phyloP scores from a whole-genome alignment of 371 early-diverging fungal genomes.

The Apophysomyces trapeziformis region DNA sequence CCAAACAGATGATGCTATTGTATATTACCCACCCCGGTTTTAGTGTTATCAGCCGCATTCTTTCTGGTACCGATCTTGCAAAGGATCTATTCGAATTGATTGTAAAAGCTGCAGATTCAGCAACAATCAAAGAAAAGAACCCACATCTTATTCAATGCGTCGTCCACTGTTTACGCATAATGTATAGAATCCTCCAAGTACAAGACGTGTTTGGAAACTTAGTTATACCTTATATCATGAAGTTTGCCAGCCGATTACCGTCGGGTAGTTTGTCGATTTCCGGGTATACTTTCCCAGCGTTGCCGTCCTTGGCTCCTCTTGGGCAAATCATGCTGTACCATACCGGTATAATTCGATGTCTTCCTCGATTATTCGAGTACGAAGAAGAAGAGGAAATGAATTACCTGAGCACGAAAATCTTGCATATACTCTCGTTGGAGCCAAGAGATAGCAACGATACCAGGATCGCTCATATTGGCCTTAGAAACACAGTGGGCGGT shows the following conservation, averaged over 20 bases:
- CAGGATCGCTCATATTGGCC: slow-evolving; percentile 13
- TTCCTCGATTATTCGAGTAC: slow-evolving; percentile 68
- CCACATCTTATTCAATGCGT: slow-evolving; percentile 40
- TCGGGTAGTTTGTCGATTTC: slow-evolving; percentile 25
- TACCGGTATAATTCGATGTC: slow-evolving; percentile 66
- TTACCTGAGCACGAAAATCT: slow-evolving; percentile 65
- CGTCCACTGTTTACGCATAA: slow-evolving; percentile 61
- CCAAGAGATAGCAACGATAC: slow-evolving; percentile 9
- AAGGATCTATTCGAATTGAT: slow-evolving; percentile 67
- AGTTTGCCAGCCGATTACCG: slow-evolving; percentile 16
- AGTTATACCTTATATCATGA: slow-evolving; percentile 59
- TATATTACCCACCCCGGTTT: slow-evolving; percentile 79
- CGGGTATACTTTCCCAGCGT: slow-evolving; percentile 20
- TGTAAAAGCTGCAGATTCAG: slow-evolving; percentile 44
- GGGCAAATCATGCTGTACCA: slow-evolving; percentile 77
- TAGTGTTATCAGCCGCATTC: slow-evolving; percentile 71
- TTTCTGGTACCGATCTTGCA: slow-evolving; percentile 73
- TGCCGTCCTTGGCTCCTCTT: slow-evolving; percentile 64
- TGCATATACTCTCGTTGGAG: slow-evolving; percentile 60
- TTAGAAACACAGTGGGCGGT: slow-evolving; percentile 40
- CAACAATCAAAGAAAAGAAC: slow-evolving; percentile 33
- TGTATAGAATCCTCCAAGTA: slow-evolving; percentile 61
- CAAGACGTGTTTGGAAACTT: slow-evolving; percentile 73
- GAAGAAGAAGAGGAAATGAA: slow-evolving; percentile 66
- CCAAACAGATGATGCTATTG: slow-evolving; percentile 18